Percentiles rank a stretch among this genome's conserved stretches.
These are phyloP conservation scores for Crithidia brevicula DNA, from an alignment of 208 protist species.

Conservation along the genomic window DNA sequence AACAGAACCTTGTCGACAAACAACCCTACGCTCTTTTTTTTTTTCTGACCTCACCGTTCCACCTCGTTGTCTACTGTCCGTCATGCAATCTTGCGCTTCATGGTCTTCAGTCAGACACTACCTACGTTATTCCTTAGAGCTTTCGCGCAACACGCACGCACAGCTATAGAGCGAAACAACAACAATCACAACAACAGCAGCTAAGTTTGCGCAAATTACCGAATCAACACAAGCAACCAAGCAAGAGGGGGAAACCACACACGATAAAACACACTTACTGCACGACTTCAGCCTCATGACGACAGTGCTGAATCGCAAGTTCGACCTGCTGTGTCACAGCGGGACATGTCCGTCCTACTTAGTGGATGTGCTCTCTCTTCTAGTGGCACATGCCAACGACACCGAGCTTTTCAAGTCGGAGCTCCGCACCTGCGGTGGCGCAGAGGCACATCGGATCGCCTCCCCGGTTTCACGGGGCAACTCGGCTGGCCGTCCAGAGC, in stretches of 20 bases:
- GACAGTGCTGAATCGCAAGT: conserved; percentile 62
- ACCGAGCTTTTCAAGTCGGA: conserved; percentile 79
- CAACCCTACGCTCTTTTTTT: too few species aligned
- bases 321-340: conserved; percentile 67
- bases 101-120: too few species aligned
- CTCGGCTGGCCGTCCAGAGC: background rate
- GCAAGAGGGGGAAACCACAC: background rate
- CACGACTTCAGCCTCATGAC: conserved; percentile 33
- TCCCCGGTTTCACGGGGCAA: background rate
- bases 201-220: too few species aligned
- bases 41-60: too few species aligned
- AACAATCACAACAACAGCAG: too few species aligned
- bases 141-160: too few species aligned
- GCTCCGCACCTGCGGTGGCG: conserved; percentile 24
- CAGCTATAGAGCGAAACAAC: too few species aligned
- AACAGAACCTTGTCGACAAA: too few species aligned
- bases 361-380: conserved; percentile 69
- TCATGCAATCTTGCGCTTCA: too few species aligned
- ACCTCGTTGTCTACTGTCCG: too few species aligned
- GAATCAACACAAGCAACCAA: background rate
- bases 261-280: background rate
- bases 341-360: conserved; percentile 68
- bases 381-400: conserved; percentile 84
- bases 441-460: background rate
- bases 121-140: too few species aligned